Percentiles rank a stretch among this genome's conserved stretches.
phyloP scores from a whole-genome alignment of 169 alveolate species.

The Plasmodium adleri region DNA sequence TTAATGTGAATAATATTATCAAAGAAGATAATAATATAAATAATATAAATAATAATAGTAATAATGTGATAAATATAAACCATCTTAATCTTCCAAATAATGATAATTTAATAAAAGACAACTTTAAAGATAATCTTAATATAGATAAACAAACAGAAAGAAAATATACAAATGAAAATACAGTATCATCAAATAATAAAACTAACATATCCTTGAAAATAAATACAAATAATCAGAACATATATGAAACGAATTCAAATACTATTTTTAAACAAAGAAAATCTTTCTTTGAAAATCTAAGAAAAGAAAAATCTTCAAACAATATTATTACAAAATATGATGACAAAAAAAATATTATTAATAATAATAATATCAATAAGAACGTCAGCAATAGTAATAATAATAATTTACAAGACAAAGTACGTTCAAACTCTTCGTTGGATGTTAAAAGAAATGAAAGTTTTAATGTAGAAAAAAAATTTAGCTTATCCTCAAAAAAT shows the following conservation, averaged over 20 bases:
- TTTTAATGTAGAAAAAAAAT: not conserved
- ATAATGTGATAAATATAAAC: no score
- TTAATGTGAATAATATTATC: not conserved
- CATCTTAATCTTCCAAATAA: no score
- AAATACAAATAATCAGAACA: not conserved
- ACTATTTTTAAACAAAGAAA: slow-evolving; percentile 42
- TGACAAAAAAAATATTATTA: not conserved
- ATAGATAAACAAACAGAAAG: no score
- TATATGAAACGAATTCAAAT: slow-evolving; percentile 13
- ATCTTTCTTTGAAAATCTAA: slow-evolving; percentile 59
- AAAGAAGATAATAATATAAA: no score
- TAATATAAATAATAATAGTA: no score
- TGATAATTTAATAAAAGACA: no score
- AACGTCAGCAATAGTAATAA: not conserved
- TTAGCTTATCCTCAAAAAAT: not conserved
- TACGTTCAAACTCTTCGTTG: slow-evolving; percentile 13
- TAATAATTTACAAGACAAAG: slow-evolving; percentile 1
- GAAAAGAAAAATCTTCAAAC: slow-evolving; percentile 38
- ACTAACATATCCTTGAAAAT: not conserved
- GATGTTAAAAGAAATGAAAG: slow-evolving; percentile 11
- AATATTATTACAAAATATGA: not conserved
- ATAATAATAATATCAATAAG: slow-evolving; percentile 3
- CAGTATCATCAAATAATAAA: not conserved
- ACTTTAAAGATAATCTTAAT: no score
- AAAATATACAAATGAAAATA: no score